Evolutionary conservation across 768 basidiomycete species (phyloP), one percentile per base, ranked within the genome.

Genomic region (Collybia nuda): DNA sequence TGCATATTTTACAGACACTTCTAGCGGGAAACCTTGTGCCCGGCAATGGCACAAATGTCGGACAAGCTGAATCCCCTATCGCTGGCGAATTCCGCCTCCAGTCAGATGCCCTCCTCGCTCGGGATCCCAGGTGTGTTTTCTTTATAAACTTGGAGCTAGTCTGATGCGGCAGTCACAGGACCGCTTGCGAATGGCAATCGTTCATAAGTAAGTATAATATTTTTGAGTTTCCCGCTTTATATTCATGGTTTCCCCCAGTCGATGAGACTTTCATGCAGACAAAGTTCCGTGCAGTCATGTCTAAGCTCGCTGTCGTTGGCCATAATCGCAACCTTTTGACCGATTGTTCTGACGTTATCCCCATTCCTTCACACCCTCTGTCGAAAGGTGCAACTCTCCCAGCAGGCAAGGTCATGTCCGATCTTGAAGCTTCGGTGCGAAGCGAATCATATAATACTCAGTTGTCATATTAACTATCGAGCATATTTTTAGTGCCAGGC

Each of bases 111-210:
- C 50, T 41, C 3, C 23, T 68, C 15, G 62, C 65, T 18, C 62
- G 64, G 15, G 61, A 68, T 46, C 23, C 54, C 2, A 51, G 56
- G 62, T 60, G 14, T 32, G 32, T 32, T 11, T 32, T 6, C 32
- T 11, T 11, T 14, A 3, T 32, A 3, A 2, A 11, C 32, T 32
- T 2, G 14, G 32, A 14, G 32, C 14, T 11, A 11, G 3, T 32
- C 32, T 32, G 32, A 32, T 32, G 12, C 32, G 12, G 9, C 32
- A 32, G 9, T 29, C 17, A 22, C 32, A 63, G 64, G 28, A 74
- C 73, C 18, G 70, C 74, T 14, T 74, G 74, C 60, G 51, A 61
- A 46, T 75, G 74, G 73, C 74, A 75, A 51, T 61, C 64, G 2
- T 66, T 67, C 56, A 61, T 73, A 40, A 48, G 66, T 66, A 44